These are phyloP conservation scores for Geranium incanum DNA, from an alignment of 441 rosid genomes.

Conservation along the genomic window DNA sequence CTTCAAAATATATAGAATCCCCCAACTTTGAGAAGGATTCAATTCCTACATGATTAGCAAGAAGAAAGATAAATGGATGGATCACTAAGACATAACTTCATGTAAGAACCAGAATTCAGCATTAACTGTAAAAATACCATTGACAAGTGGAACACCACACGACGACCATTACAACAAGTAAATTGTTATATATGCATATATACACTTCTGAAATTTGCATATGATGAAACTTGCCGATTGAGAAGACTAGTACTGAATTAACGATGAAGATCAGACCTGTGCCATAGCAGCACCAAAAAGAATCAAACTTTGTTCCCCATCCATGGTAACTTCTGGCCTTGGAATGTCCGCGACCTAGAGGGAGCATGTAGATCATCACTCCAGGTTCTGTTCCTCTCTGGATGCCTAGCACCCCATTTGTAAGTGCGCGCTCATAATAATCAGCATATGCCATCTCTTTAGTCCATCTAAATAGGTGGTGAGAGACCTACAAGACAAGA, in stretches of 20 bases:
- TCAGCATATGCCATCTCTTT: slow-evolving; percentile 80
- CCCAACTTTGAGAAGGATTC: slow-evolving; percentile 95
- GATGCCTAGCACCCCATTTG: slow-evolving; percentile 79
- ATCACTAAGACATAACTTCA: too few species aligned
- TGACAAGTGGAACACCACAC: too few species aligned
- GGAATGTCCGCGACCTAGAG: slow-evolving; percentile 61
- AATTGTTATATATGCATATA: too few species aligned
- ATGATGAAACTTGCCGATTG: too few species aligned
- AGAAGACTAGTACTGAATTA: too few species aligned
- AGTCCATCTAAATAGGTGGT: slow-evolving; percentile 84
- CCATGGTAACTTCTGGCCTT: slow-evolving; percentile 64
- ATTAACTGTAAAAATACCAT: neutral
- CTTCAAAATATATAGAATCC: slow-evolving; percentile 89
- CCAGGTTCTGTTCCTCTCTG: slow-evolving; percentile 93
- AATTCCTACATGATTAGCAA: slow-evolving; percentile 36
- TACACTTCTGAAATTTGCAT: too few species aligned
- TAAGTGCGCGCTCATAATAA: slow-evolving; percentile 85
- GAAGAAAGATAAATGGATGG: neutral
- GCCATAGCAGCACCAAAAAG: slow-evolving; percentile 99
- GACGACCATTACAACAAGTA: too few species aligned
- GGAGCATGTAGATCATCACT: slow-evolving; percentile 93
- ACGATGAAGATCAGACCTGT: slow-evolving; percentile 44
- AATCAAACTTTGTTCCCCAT: slow-evolving; percentile 65
- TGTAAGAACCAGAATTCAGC: neutral
- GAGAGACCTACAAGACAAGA: slow-evolving; percentile 50